phyloP scores from a whole-genome alignment of 192 early-diverging fungal genomes.

The Chytriomyces sp. region DNA sequence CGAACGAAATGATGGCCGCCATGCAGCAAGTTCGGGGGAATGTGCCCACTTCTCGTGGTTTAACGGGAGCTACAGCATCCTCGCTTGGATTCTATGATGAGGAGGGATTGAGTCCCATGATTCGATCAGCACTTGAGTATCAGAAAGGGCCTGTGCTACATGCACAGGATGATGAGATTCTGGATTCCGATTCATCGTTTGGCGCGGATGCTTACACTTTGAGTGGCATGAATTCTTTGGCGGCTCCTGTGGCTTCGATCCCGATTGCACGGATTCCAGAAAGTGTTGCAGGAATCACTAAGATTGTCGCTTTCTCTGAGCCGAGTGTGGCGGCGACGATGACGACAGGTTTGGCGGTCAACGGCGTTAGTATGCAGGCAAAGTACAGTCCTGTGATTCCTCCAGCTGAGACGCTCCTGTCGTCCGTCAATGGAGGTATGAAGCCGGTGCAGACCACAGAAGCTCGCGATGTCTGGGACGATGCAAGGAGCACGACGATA shows the following conservation, averaged over 20 bases:
- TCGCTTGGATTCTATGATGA: constrained; percentile 12
- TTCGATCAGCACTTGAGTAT: not conserved
- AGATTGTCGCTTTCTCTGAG: too few species aligned
- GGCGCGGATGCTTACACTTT: not conserved
- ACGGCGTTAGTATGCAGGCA: too few species aligned
- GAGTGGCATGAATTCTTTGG: not conserved
- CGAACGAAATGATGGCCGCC: not conserved
- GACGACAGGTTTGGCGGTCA: too few species aligned
- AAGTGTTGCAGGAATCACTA: too few species aligned
- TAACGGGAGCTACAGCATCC: constrained; percentile 7
- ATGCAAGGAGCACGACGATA: too few species aligned
- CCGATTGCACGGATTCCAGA: too few species aligned
- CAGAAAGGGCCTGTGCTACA: not conserved
- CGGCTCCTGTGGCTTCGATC: not conserved
- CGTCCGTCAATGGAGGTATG: too few species aligned
- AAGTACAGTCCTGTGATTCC: too few species aligned
- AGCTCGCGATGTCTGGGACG: too few species aligned
- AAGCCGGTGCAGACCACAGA: too few species aligned
- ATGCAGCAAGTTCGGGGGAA: not conserved
- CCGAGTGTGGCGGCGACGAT: too few species aligned
- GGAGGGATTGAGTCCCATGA: not conserved
- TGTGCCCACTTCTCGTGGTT: not conserved
- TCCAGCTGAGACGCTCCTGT: too few species aligned
- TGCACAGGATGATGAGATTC: not conserved
- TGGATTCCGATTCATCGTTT: constrained; percentile 1